Conservation (phyloP, 306 rosid species). For the Casuarina equisetifolia region DNA sequence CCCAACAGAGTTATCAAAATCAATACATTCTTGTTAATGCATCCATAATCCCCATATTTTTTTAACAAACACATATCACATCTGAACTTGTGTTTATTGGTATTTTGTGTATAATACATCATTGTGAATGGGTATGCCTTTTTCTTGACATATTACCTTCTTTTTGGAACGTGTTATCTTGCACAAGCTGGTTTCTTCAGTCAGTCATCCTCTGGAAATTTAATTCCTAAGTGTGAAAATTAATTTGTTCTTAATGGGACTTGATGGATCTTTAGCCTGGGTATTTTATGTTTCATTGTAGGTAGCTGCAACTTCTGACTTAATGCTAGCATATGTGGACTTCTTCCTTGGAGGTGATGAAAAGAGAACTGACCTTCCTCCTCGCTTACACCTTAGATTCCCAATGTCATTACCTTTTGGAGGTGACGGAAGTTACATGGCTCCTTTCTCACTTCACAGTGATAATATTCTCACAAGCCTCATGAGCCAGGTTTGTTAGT, state of each 20-base stretch:
- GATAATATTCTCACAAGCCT: constrained; percentile 95
- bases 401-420: constrained; percentile 88
- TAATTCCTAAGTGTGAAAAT: background rate
- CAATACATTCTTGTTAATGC: too few relatives aligned
- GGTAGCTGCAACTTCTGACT: constrained; percentile 95
- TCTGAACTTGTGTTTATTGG: constrained; percentile 9
- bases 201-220: constrained; percentile 15
- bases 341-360: constrained; percentile 99
- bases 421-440: constrained; percentile 98
- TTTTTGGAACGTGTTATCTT: background rate
- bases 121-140: constrained; percentile 15
- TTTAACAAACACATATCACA: background rate
- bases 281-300: constrained; percentile 30
- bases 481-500: constrained; percentile 89
- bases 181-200: background rate
- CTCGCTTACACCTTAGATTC: constrained; percentile 72
- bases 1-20: too few relatives aligned
- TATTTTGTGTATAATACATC: constrained; percentile 4
- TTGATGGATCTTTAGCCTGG: constrained; percentile 15
- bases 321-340: constrained; percentile 93
- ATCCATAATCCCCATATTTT: too few relatives aligned
- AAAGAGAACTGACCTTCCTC: constrained; percentile 93
- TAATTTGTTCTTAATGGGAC: background rate
- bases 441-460: constrained; percentile 82
- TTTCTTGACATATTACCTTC: background rate